A percentile compares a stretch with the other conserved stretches of the same genome.
phyloP scores from a whole-genome alignment of 2,329 filamentous ascomycete genomes.

The Ceratocystis colombiana region DNA sequence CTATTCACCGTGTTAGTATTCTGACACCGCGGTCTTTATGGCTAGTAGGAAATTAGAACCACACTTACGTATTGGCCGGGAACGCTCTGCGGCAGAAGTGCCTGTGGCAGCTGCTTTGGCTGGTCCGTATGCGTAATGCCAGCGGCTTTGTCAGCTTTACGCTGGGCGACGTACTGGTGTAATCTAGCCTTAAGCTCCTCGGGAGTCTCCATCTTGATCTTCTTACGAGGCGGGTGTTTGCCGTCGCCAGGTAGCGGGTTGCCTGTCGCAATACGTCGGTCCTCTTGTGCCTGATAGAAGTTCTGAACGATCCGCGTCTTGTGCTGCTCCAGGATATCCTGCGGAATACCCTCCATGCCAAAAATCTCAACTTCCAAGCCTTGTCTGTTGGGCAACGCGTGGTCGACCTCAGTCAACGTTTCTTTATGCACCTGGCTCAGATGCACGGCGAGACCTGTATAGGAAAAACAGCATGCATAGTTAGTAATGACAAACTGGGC shows the following conservation, averaged over 20 bases:
- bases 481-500: background rate
- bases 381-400: conserved; percentile 77
- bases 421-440: conserved; percentile 99
- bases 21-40: no score
- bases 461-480: background rate
- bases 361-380: conserved; percentile 92
- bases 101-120: background rate
- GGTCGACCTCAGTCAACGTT: conserved; percentile 74
- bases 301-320: conserved; percentile 75
- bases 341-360: conserved; percentile 93
- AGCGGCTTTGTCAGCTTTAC: conserved; percentile 49
- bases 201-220: conserved; percentile 61
- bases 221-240: conserved; percentile 57
- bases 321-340: conserved; percentile 72
- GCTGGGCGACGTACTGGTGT: conserved; percentile 63
- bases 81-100: conserved; percentile 11
- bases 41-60: background rate
- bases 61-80: conserved; percentile 22
- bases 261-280: conserved; percentile 69
- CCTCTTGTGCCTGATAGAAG: conserved; percentile 76
- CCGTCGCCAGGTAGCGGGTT: conserved; percentile 64
- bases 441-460: conserved; percentile 77
- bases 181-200: conserved; percentile 72
- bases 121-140: conserved; percentile 26
- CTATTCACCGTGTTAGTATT: conserved; percentile 22